Conservation (phyloP, 1,284 basidiomycete species). For the Pulveroboletus sp. region DNA sequence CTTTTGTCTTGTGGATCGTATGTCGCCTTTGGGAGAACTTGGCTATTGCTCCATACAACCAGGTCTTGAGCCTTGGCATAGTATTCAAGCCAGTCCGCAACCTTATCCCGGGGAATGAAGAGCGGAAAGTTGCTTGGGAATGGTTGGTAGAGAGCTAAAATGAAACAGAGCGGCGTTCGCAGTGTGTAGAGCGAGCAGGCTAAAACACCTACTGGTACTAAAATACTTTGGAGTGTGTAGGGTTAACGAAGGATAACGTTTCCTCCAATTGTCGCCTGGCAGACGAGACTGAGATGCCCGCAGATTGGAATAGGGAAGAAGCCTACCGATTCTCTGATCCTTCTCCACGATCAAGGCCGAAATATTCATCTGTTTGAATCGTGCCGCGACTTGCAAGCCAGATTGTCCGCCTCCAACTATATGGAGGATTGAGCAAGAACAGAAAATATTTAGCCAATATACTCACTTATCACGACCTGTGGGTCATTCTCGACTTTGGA, state of each 20-base stretch:
- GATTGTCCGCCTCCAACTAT: constrained; percentile 7
- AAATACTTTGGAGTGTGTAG: constrained; percentile 3
- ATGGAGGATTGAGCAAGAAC: background rate
- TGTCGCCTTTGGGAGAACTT: constrained; percentile 4
- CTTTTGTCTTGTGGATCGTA: constrained; percentile 4
- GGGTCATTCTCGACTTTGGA: constrained; percentile 4
- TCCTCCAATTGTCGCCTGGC: constrained; percentile 12
- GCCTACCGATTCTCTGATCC: constrained; percentile 5
- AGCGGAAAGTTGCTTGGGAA: constrained; percentile 8
- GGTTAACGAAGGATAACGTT: constrained; percentile 12
- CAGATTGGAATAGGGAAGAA: background rate
- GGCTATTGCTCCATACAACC: constrained; percentile 9
- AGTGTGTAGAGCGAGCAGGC: background rate
- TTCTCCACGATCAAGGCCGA: constrained; percentile 4
- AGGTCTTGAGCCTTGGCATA: constrained; percentile 6
- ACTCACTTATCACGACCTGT: constrained; percentile 10
- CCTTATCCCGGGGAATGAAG: constrained; percentile 7
- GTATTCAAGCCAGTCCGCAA: constrained; percentile 10
- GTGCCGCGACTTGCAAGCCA: constrained; percentile 7
- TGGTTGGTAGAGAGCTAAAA: constrained; percentile 7
- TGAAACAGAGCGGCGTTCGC: background rate
- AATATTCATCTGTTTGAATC: constrained; percentile 8
- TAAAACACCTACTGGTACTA: constrained; percentile 2
- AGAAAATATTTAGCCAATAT: background rate
- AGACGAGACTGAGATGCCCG: background rate